A percentile compares a stretch with the other conserved stretches of the same genome.
These are phyloP conservation scores for Venturiaceae sp. DNA, from an alignment of 2,329 filamentous ascomycete genomes.

Conservation along the genomic window DNA sequence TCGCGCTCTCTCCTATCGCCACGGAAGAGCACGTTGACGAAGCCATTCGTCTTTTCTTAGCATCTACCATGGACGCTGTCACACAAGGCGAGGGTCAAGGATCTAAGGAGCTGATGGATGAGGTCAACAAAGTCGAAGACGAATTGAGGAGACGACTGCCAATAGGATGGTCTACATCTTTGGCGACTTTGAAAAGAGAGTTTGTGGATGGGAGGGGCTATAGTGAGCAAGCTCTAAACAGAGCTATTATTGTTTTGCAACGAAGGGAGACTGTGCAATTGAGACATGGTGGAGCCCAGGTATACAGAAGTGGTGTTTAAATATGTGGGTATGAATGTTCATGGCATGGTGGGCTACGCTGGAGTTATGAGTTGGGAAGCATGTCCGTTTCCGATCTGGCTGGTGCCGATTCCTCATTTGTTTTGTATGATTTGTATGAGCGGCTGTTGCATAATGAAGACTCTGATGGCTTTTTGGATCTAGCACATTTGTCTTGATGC, in stretches of 20 bases:
- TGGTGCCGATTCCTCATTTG: background rate
- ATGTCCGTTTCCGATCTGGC: background rate
- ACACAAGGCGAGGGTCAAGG: slow-evolving; percentile 73
- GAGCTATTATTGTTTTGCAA: slow-evolving; percentile 78
- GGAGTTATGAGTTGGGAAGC: background rate
- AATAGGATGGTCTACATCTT: slow-evolving; percentile 89
- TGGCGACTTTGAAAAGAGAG: slow-evolving; percentile 77
- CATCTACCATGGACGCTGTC: slow-evolving; percentile 95
- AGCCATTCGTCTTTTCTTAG: slow-evolving; percentile 91
- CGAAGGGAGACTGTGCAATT: slow-evolving; percentile 80
- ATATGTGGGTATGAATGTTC: background rate
- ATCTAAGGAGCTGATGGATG: slow-evolving; percentile 82
- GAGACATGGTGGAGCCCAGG: slow-evolving; percentile 63
- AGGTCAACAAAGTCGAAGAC: slow-evolving; percentile 76
- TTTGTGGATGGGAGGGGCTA: slow-evolving; percentile 90
- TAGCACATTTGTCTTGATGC: background rate
- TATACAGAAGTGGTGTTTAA: slow-evolving; percentile 62
- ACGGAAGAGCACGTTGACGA: slow-evolving; percentile 92
- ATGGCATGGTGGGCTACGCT: background rate
- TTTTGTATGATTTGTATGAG: background rate
- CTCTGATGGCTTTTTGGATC: background rate
- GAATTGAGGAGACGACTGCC: slow-evolving; percentile 81
- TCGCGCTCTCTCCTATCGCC: slow-evolving; percentile 75
- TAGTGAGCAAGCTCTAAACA: slow-evolving; percentile 74
- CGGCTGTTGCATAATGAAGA: background rate